Evolutionary conservation across 169 alveolate species (phyloP).

Genomic region (Cytauxzoon felis): DNA sequence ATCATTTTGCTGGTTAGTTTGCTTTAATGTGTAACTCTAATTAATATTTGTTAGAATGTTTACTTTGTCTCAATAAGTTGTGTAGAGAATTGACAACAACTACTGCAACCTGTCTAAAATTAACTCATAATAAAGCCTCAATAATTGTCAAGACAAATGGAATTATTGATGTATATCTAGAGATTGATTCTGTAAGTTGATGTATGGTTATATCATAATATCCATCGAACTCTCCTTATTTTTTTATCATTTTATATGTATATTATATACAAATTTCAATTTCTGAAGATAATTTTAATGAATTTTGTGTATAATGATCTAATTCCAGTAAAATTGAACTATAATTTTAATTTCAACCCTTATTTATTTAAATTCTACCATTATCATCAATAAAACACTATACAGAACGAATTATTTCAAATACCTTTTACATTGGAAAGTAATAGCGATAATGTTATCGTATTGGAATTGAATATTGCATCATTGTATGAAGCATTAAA

Average conservation of each 20-base stretch:
- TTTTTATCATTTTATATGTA: too few relatives aligned
- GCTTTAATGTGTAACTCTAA: neutral
- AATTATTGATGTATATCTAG: conserved; percentile 13
- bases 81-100: conserved; percentile 9
- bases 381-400: neutral
- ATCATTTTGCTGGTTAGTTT: conserved; percentile 43
- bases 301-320: conserved; percentile 15
- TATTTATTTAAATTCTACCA: neutral
- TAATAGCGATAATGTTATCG: conserved; percentile 7
- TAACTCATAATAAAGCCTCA: conserved; percentile 7
- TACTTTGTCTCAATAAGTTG: conserved; percentile 16
- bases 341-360: conserved; percentile 5
- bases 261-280: neutral
- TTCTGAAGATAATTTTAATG: neutral
- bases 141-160: conserved; percentile 16
- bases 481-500: conserved; percentile 45
- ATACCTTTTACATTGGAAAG: conserved; percentile 23
- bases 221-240: too few relatives aligned
- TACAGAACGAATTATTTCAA: conserved; percentile 47
- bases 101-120: neutral
- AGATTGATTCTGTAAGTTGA: conserved; percentile 7
- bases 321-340: conserved; percentile 1
- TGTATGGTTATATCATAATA: too few relatives aligned
- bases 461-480: conserved; percentile 37
- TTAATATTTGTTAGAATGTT: conserved; percentile 1